phyloP scores from a whole-genome alignment of 805 yeast species.

The Hanseniaspora occidentalis region DNA sequence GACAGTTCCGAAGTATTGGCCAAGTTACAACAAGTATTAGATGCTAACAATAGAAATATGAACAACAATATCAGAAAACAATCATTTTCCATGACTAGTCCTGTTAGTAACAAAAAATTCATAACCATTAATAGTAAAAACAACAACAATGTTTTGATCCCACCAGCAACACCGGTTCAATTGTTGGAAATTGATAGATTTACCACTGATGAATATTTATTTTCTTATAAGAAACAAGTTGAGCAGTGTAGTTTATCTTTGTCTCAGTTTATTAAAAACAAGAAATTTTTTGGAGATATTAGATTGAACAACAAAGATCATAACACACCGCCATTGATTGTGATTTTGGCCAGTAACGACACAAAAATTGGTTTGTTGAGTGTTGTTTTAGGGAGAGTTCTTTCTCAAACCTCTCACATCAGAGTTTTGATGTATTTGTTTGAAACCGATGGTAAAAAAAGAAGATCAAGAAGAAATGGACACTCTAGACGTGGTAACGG shows the following conservation, averaged over 20 bases:
- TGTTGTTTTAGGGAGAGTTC: constrained; percentile 65
- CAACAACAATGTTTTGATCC: constrained; percentile 20
- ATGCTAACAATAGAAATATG: constrained; percentile 3
- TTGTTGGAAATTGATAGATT: constrained; percentile 61
- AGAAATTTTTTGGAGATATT: constrained; percentile 55
- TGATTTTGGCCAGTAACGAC: constrained; percentile 55
- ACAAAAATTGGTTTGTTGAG: constrained; percentile 65
- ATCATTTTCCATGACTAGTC: neutral
- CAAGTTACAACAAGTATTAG: neutral
- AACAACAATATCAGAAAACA: constrained; percentile 13
- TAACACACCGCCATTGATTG: constrained; percentile 67
- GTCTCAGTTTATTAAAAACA: constrained; percentile 38
- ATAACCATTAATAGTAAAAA: neutral
- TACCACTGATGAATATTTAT: constrained; percentile 39
- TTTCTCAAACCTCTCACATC: constrained; percentile 47
- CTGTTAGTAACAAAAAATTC: neutral
- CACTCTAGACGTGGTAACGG: neutral
- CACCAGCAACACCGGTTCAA: constrained; percentile 68
- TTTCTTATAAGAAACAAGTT: constrained; percentile 31
- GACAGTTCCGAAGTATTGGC: neutral
- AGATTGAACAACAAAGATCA: constrained; percentile 56
- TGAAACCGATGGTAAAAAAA: neutral
- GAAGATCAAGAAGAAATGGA: neutral
- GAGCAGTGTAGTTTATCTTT: constrained; percentile 65
- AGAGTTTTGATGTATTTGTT: constrained; percentile 40